Conservation (phyloP, 73 alveolate genomes). For the Paramecium octaurelia region DNA sequence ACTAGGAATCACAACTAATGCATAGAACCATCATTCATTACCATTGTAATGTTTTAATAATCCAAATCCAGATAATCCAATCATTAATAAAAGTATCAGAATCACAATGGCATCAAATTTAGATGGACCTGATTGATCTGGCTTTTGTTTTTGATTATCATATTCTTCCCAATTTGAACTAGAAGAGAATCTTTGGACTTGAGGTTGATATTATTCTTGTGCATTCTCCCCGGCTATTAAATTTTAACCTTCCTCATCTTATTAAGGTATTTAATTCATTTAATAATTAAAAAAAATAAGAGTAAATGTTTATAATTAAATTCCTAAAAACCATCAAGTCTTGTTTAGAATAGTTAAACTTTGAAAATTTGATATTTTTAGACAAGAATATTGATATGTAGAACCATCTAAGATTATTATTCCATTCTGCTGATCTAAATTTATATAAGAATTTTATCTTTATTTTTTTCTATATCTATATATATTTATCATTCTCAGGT, state of each 20-base stretch:
- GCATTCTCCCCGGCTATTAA: not conserved
- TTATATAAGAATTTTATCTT: not conserved
- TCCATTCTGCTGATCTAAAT: not conserved
- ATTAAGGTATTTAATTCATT: not conserved
- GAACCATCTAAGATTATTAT: too few species aligned
- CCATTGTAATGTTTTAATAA: slow-evolving; percentile 6
- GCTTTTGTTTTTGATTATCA: not conserved
- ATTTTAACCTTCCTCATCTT: not conserved
- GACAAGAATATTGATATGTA: too few species aligned
- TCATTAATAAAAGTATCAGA: not conserved
- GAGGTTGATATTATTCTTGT: not conserved
- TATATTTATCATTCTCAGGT: not conserved
- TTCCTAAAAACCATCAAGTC: not conserved
- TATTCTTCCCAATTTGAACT: slow-evolving; percentile 29
- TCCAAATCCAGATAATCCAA: slow-evolving; percentile 43
- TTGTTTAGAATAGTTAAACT: not conserved
- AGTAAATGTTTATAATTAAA: not conserved
- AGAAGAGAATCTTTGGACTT: not conserved
- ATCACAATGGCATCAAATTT: slow-evolving; percentile 19
- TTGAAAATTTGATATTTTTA: too few species aligned
- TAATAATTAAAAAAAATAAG: not conserved
- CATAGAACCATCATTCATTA: not conserved
- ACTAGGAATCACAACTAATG: not conserved
- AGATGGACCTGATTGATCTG: slow-evolving; percentile 15
- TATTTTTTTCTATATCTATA: not conserved